A percentile compares a stretch with the other conserved stretches of the same genome.
Conservation (phyloP, 2,329 filamentous ascomycete species). For the Penicillium sclerotigenum region DNA sequence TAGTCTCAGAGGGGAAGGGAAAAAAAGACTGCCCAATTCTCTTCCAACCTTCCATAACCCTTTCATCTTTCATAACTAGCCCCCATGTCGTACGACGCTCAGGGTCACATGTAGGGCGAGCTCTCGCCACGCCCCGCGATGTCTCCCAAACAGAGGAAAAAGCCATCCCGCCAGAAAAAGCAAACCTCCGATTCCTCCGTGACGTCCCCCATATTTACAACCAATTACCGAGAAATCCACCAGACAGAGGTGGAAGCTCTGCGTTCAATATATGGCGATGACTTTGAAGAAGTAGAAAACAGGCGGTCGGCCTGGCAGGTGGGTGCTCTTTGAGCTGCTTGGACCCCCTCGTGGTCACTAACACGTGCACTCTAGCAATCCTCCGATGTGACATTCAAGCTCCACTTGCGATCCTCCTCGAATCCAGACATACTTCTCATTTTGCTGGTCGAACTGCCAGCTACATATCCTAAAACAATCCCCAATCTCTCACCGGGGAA, state of each 20-base stretch:
- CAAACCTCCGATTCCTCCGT: constrained; percentile 31
- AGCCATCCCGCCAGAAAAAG: constrained; percentile 37
- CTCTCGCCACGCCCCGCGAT: constrained; percentile 40
- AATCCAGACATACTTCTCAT: constrained; percentile 69
- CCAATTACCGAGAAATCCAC: constrained; percentile 79
- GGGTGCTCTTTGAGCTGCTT: constrained; percentile 26
- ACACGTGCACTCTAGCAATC: constrained; percentile 57
- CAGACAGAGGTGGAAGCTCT: constrained; percentile 82
- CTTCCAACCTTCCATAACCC: constrained; percentile 1
- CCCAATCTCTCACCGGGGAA: constrained; percentile 70
- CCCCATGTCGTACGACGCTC: constrained; percentile 17
- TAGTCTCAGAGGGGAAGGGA: neutral
- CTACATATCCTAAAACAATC: constrained; percentile 83
- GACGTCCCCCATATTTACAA: constrained; percentile 37
- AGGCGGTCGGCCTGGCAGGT: constrained; percentile 80
- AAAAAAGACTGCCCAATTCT: constrained; percentile 8
- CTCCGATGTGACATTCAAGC: constrained; percentile 74
- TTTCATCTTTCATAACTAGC: neutral
- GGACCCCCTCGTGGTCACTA: neutral
- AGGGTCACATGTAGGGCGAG: constrained; percentile 25
- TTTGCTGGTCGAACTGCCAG: constrained; percentile 76
- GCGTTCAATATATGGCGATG: constrained; percentile 83
- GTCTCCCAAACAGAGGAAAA: constrained; percentile 47
- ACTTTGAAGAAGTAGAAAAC: constrained; percentile 72
- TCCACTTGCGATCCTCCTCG: constrained; percentile 70